Base-by-base conservation (phyloP, 2,329 filamentous ascomycete species). In the Mycosphaerelloides madeirae region DNA sequence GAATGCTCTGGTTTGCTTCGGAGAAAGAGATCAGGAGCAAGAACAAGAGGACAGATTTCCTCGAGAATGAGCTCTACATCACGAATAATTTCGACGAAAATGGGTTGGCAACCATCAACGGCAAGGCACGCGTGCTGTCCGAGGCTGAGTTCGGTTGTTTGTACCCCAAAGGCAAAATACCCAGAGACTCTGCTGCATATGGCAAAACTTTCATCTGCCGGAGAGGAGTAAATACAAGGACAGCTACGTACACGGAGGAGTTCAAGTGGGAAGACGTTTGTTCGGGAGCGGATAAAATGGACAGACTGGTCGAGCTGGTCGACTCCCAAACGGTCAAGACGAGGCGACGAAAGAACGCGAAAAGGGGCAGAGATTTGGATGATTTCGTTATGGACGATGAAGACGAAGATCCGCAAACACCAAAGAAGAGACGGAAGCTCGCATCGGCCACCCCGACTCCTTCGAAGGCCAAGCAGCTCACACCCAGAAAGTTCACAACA, bases 1-100 rank as follows among this genome's bases (percentile, higher is more conserved):
- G 84, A 51, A 93, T 98, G 61, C 84, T 96, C 77, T 98, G 93
- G 93, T 96, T 98, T 63, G 89, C 87, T 0, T 88, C 87, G 0
- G 86, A 95, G 58, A 86, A 85, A 59, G 91, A 97, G 68, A 87
- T 96, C 49, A 80, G 84, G 20, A 93, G 87, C 58, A 85, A 83
- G 62, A 78, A 81, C 46, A 95, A 93, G 69, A 76, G 88, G 59
- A 77, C 73, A 11, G 93, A 98, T 67, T 87, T 80, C 47, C 66
- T 94, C 41, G 46, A 48, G 76, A 94, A 95, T 61, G 93, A 98
- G 66, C 76, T 96, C 12, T 98, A 97, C 62, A 83, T 97, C 43
- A 94, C 89, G 0, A 79, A 87, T 0, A 84, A 87, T 16, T 93
- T 85, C 68, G 94, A 98, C 60, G 72, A 85, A 46, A 97, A 96